Percentiles rank a stretch among this genome's conserved stretches.
Evolutionary conservation across 768 basidiomycete genomes (phyloP).

Genomic region (Pisolithus sp.): DNA sequence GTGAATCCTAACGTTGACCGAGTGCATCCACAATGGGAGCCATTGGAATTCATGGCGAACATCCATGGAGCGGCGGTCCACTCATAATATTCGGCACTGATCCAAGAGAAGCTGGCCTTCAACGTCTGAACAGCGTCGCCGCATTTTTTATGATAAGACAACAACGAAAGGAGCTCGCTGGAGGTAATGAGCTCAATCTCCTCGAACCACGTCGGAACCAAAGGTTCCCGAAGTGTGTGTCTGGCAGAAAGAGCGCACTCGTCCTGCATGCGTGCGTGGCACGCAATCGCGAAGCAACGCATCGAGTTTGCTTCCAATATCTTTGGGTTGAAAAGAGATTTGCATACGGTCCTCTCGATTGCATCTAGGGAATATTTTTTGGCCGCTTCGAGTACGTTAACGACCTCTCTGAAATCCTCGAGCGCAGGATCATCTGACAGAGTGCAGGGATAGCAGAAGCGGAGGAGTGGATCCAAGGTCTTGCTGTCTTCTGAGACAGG

Average conservation of each 20-base stretch:
- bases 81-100: conserved; percentile 5
- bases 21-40: background rate
- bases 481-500: too few species aligned
- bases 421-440: conserved; percentile 16
- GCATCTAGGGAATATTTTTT: conserved; percentile 12
- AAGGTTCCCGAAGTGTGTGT: conserved; percentile 19
- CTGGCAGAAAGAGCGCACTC: conserved; percentile 25
- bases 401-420: conserved; percentile 5
- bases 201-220: conserved; percentile 16
- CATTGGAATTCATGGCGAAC: background rate
- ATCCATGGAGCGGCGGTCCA: background rate
- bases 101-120: conserved; percentile 7
- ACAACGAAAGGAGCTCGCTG: conserved; percentile 17
- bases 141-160: conserved; percentile 17
- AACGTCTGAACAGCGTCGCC: conserved; percentile 8
- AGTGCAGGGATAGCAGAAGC: background rate
- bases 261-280: conserved; percentile 13
- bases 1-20: background rate
- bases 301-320: conserved; percentile 19
- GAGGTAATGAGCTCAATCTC: conserved; percentile 25
- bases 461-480: too few species aligned
- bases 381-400: conserved; percentile 10
- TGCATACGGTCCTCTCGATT: conserved; percentile 15
- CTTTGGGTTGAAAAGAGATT: conserved; percentile 14
- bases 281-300: conserved; percentile 27